Evolutionary conservation across 2,329 filamentous ascomycete genomes (phyloP), one percentile per base, ranked within the genome.

Genomic region (Zymoseptoria brevis): DNA sequence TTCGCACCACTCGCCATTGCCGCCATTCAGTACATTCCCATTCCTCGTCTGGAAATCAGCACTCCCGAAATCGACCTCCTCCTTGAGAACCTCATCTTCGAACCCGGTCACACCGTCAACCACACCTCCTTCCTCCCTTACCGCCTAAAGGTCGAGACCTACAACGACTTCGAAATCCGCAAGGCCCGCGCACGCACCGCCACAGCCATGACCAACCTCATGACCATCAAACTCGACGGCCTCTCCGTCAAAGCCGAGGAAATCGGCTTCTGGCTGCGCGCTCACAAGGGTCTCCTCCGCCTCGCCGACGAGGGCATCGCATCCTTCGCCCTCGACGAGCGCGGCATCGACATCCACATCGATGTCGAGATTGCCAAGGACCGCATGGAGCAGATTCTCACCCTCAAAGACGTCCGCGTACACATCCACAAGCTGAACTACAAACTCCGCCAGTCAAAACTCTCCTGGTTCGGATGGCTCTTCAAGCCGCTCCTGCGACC

Each of bases 71-170:
- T 96, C 57, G 92, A 96, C 67, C 81, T 97, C 4, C 77, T 97
- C 0, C 77, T 97, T 2, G 93, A 97, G 71, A 96, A 96, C 64
- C 79, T 97, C 30, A 88, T 97, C 60, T 80, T 97, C 30, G 90
- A 96, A 70, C 93, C 93, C 0, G 93, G 93, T 6, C 81, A 81
- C 59, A 95, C 90, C 0, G 81, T 96, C 67, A 93, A 96, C 72
- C 79, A 87, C 62, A 90, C 88, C 2, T 96, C 92, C 0, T 97
- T 97, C 78, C 80, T 97, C 0, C 93, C 93, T 0, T 93, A 90
- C 75, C 85, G 86, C 57, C 79, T 96, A 56, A 87, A 88, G 51
- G 77, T 96, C 3, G 87, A 91, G 63, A 93, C 89, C 0, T 87
- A 87, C 73, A 96, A 95, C 68, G 88, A 96, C 66, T 76, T 96